Conservation (phyloP, 768 basidiomycete genomes). For the Polyporus arcularius region DNA sequence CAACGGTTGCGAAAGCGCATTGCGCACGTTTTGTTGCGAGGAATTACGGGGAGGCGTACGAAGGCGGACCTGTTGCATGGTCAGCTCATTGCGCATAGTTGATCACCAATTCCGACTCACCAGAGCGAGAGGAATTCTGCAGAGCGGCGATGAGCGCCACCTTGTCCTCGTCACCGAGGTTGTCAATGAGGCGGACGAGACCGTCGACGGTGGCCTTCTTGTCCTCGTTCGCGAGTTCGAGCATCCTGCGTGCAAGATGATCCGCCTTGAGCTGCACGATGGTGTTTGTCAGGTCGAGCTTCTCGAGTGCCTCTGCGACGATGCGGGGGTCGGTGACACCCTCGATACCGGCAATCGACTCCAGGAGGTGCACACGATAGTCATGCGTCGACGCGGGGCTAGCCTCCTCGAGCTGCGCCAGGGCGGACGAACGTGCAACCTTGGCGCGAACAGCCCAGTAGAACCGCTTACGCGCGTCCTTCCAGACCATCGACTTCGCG, state of each 20-base stretch:
- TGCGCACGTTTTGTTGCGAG: neutral
- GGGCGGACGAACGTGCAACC: constrained; percentile 64
- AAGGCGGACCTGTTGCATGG: constrained; percentile 20
- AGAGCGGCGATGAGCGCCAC: constrained; percentile 59
- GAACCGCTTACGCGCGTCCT: constrained; percentile 84
- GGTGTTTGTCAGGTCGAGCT: constrained; percentile 64
- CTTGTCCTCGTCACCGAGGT: constrained; percentile 73
- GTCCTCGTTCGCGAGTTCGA: constrained; percentile 71
- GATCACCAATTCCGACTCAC: constrained; percentile 33
- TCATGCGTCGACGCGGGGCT: constrained; percentile 70
- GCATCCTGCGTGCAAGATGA: constrained; percentile 63
- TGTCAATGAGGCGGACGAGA: constrained; percentile 70
- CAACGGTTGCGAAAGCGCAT: neutral
- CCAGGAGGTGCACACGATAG: constrained; percentile 65
- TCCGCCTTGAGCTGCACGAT: constrained; percentile 69
- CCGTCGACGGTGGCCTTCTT: constrained; percentile 76
- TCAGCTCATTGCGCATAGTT: neutral
- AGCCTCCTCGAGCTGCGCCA: constrained; percentile 64
- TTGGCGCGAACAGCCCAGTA: constrained; percentile 93
- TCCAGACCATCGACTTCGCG: constrained; percentile 85
- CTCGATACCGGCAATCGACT: constrained; percentile 59
- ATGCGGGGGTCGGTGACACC: constrained; percentile 54
- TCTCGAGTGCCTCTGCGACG: constrained; percentile 67
- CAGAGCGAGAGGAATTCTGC: constrained; percentile 58
- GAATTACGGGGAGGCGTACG: constrained; percentile 18